A percentile compares a stretch with the other conserved stretches of the same genome.
Evolutionary conservation across 2,329 filamentous ascomycete species (phyloP).

Genomic region (Epichloe uncinata): DNA sequence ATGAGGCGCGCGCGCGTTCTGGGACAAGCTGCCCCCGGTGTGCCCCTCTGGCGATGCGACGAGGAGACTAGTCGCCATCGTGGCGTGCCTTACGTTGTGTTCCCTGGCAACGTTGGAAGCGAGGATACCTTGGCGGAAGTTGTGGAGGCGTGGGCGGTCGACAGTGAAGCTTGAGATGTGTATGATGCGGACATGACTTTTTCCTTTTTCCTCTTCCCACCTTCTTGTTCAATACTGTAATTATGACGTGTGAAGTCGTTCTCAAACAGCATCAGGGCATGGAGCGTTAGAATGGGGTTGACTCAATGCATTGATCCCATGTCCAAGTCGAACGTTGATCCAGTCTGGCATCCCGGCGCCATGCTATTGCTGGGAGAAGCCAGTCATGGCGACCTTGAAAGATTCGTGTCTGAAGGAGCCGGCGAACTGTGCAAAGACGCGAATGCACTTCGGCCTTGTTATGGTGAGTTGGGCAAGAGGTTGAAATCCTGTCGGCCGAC

Average conservation of each 20-base stretch:
- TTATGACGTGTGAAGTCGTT: too few species aligned
- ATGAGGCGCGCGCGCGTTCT: conserved; percentile 38
- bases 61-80: conserved; percentile 34
- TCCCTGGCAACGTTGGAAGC: conserved; percentile 44
- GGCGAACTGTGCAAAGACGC: conserved; percentile 3
- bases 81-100: conserved; percentile 42
- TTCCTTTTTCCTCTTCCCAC: background rate
- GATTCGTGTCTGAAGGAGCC: conserved; percentile 6
- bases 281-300: background rate
- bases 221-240: too few species aligned
- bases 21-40: conserved; percentile 42
- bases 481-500: background rate
- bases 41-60: conserved; percentile 43
- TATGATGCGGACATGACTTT: background rate
- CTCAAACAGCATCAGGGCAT: background rate
- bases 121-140: conserved; percentile 32
- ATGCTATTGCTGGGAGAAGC: conserved; percentile 2
- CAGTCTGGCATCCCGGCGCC: too few species aligned
- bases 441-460: background rate
- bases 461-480: background rate
- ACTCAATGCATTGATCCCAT: background rate
- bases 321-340: conserved; percentile 2
- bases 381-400: conserved; percentile 7
- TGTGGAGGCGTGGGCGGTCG: conserved; percentile 16
- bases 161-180: background rate